These are phyloP conservation scores for Bifiguratus adelaidae DNA, from an alignment of 192 early-diverging fungal species.

Conservation along the genomic window DNA sequence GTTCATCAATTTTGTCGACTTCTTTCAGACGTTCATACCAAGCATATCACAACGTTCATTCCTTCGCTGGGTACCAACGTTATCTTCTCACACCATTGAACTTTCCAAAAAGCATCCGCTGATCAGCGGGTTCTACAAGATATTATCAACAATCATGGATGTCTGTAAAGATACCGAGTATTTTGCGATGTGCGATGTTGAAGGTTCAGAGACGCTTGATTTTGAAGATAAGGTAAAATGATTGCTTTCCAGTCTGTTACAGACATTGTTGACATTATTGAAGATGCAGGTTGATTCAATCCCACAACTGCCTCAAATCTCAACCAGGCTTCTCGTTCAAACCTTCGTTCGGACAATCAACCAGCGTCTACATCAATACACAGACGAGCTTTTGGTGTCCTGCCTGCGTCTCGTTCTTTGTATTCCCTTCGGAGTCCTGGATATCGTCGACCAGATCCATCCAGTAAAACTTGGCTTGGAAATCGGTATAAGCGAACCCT, in stretches of 20 bases:
- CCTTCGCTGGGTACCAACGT: slow-evolving; percentile 43
- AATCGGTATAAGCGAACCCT: slow-evolving; percentile 52
- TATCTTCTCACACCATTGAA: slow-evolving; percentile 35
- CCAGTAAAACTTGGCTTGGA: slow-evolving; percentile 54
- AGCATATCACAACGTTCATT: slow-evolving; percentile 28
- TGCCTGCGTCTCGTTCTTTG: slow-evolving; percentile 55
- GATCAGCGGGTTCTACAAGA: slow-evolving; percentile 66
- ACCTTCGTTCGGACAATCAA: slow-evolving; percentile 50
- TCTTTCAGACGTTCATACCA: slow-evolving; percentile 39
- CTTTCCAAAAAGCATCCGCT: slow-evolving; percentile 44
- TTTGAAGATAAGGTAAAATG: not conserved
- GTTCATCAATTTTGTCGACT: slow-evolving; percentile 59
- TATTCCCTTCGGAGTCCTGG: slow-evolving; percentile 43
- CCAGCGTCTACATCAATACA: slow-evolving; percentile 48
- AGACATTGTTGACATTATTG: not conserved
- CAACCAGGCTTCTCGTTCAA: slow-evolving; percentile 26
- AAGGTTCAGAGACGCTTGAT: not conserved
- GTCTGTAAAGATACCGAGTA: slow-evolving; percentile 20
- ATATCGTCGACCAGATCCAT: slow-evolving; percentile 28
- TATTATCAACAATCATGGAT: slow-evolving; percentile 35
- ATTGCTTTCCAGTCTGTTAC: not conserved
- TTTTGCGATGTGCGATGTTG: not conserved
- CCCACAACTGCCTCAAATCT: slow-evolving; percentile 9
- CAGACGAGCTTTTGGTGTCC: slow-evolving; percentile 63
- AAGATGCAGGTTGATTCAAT: slow-evolving; percentile 1